Evolutionary conservation across 2,329 filamentous ascomycete species (phyloP).

Genomic region (Fusarium humuli): DNA sequence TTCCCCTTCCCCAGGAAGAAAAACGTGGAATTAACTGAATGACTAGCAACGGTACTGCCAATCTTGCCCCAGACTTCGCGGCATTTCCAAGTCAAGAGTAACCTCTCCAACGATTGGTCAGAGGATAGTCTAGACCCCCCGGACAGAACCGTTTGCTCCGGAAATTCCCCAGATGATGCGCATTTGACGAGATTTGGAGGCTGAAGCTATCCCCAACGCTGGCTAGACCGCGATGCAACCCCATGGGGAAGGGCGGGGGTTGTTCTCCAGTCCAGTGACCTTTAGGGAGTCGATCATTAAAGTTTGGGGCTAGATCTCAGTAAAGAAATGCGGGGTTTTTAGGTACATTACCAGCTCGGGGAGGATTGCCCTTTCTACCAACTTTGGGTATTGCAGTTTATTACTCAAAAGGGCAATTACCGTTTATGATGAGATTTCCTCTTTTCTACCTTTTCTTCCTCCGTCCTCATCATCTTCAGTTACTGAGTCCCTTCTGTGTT

Average conservation of each 20-base stretch:
- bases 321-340: constrained; percentile 15
- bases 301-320: constrained; percentile 6
- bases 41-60: not conserved
- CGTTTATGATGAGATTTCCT: constrained; percentile 7
- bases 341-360: not conserved
- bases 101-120: constrained; percentile 12
- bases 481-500: not conserved
- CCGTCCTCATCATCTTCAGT: constrained; percentile 12
- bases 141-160: constrained; percentile 6
- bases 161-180: constrained; percentile 23
- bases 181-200: constrained; percentile 10
- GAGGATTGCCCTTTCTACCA: constrained; percentile 14
- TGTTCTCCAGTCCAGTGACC: constrained; percentile 13
- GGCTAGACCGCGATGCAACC: constrained; percentile 1
- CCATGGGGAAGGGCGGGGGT: constrained; percentile 32
- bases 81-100: not conserved
- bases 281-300: constrained; percentile 4
- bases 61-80: constrained; percentile 1
- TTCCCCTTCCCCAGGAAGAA: not conserved
- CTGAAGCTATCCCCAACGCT: constrained; percentile 13
- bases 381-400: not conserved
- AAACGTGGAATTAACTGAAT: not conserved
- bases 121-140: constrained; percentile 15
- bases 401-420: constrained; percentile 33
- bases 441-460: constrained; percentile 5